Base-by-base conservation (phyloP, 2,329 filamentous ascomycete species). In the Trichoderma simmonsii region DNA sequence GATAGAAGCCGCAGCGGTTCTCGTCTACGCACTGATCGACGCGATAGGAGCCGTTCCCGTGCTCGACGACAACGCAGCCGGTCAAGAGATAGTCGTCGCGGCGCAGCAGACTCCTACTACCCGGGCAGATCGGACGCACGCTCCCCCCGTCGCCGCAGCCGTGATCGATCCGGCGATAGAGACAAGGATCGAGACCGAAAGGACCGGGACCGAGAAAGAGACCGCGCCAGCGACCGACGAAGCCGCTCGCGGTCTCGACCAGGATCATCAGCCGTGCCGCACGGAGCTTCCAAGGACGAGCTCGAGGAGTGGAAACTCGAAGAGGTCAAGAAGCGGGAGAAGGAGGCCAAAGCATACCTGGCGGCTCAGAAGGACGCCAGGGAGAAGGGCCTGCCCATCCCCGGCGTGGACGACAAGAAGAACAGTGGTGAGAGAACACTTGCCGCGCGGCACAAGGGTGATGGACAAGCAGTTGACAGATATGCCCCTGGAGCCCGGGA, bases 261-360 rank as follows among this genome's bases (percentile, higher is more conserved):
- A 5, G 75, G 77, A 4, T 80, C 82, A 5, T 80, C 83, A 1
- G 74, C 78, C 9, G 76, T 79, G 5, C 80, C 82, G 34, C 82
- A 83, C 1, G 80, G 82, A 2, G 80, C 82, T 1, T 80, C 79
- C 18, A 85, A 85, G 63, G 83, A 85, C n/a, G 85, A 84, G 54
- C 81, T 84, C 30, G 87, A 89, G 75, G 85, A 84, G 18, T 87
- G 87, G 84, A 91, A 91, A 77, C 85, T 87, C 74, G 86, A 87
- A 72, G 88, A 90, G 75, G 88, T 89, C 68, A 87, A 85, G 78
- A 88, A 89, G 77, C 86, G 89, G 65, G 88, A 90, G 78, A 86
- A 86, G 74, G 89, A 91, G 79, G 89, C 89, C 51, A 90, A 90
- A 78, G 88, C 88, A 5, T 91, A 91, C 75, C 81, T 90, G 48